These are phyloP conservation scores for Phyllosticta citriasiana DNA, from an alignment of 2,329 filamentous ascomycete genomes.

Conservation along the genomic window DNA sequence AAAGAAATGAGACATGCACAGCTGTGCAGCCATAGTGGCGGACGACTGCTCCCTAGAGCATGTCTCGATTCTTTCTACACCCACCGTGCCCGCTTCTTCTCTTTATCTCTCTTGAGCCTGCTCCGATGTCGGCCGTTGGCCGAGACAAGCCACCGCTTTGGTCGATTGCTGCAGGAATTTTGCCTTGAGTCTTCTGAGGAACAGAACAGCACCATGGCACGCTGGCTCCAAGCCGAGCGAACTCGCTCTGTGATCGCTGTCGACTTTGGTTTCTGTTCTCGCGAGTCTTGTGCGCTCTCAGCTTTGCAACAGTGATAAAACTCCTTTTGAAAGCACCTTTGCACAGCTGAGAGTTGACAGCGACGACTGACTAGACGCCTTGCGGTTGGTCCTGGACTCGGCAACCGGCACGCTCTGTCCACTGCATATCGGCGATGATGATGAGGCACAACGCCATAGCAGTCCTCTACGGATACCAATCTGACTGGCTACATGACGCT, in stretches of 20 bases:
- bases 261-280: not conserved
- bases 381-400: not conserved
- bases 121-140: not conserved
- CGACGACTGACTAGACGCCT: not conserved
- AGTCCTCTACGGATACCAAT: not conserved
- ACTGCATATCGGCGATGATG: not conserved
- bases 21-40: too few relatives aligned
- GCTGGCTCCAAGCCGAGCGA: too few relatives aligned
- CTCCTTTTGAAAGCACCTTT: not conserved
- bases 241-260: not conserved
- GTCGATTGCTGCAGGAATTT: not conserved
- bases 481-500: not conserved
- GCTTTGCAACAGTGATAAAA: not conserved
- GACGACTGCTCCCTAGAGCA: too few relatives aligned
- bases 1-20: too few relatives aligned
- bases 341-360: not conserved
- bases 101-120: not conserved
- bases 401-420: not conserved
- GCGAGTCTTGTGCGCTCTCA: not conserved
- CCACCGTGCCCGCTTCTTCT: not conserved
- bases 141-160: not conserved
- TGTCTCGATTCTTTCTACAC: too few relatives aligned
- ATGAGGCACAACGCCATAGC: not conserved
- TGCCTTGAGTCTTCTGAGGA: not conserved
- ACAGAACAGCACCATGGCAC: too few relatives aligned